Evolutionary conservation across 2,329 filamentous ascomycete species (phyloP).

Genomic region (Curvularia sp.): DNA sequence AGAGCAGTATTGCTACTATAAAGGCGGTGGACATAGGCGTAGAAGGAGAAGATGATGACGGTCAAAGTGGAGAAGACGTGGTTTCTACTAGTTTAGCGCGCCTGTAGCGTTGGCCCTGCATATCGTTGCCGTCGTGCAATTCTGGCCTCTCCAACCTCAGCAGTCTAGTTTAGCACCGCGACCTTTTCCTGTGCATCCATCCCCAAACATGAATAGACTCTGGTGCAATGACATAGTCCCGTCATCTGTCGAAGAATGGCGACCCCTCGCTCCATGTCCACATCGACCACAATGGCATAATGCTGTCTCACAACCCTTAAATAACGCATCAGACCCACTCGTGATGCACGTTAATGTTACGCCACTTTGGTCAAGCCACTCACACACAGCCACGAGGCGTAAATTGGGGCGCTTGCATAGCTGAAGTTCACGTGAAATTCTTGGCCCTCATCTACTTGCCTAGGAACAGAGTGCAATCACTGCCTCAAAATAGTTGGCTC

Average conservation of each 20-base stretch:
- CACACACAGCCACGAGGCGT: constrained; percentile 33
- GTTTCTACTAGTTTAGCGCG: constrained; percentile 11
- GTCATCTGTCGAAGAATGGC: not conserved
- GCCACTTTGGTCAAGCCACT: constrained; percentile 26
- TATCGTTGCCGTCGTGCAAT: not conserved
- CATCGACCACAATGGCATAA: constrained; percentile 19
- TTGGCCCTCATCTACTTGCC: constrained; percentile 14
- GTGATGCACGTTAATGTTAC: constrained; percentile 26
- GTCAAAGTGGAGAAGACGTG: constrained; percentile 6
- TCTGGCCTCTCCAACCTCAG: not conserved
- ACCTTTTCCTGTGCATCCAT: not conserved
- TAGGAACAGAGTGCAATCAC: constrained; percentile 7
- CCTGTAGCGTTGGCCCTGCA: constrained; percentile 9
- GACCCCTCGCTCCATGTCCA: constrained; percentile 4
- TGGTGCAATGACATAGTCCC: not conserved
- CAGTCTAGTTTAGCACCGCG: not conserved
- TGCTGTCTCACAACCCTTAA: constrained; percentile 11
- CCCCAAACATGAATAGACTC: not conserved
- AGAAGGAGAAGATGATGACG: not conserved
- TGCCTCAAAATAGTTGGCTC: not conserved
- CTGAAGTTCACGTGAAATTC: constrained; percentile 11
- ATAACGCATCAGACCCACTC: constrained; percentile 28
- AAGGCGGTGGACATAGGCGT: not conserved
- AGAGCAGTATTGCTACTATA: not conserved
- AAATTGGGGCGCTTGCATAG: constrained; percentile 22